phyloP scores from a whole-genome alignment of 2,329 filamentous ascomycete genomes.

The Neonectria coccinea region DNA sequence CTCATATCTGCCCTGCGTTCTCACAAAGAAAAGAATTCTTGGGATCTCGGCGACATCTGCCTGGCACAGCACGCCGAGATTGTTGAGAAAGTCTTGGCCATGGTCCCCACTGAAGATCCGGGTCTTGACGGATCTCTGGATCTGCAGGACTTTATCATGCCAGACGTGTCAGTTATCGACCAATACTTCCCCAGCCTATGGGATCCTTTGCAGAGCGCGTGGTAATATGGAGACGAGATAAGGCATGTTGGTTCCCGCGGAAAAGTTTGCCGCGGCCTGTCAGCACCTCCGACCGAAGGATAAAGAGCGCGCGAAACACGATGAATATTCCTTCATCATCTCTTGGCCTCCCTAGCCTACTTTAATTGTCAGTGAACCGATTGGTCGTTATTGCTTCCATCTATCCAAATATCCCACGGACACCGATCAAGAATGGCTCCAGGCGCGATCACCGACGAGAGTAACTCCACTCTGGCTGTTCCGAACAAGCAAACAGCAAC shows the following conservation, averaged over 20 bases:
- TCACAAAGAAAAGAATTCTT: slow-evolving; percentile 54
- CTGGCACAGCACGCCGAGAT: slow-evolving; percentile 60
- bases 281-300: not conserved
- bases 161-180: slow-evolving; percentile 50
- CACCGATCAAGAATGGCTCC: slow-evolving; percentile 40
- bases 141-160: slow-evolving; percentile 47
- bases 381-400: not conserved
- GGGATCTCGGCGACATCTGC: slow-evolving; percentile 65
- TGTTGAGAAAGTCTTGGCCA: slow-evolving; percentile 56
- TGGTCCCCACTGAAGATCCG: slow-evolving; percentile 42
- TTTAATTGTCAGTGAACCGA: not conserved
- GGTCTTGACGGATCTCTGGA: slow-evolving; percentile 32
- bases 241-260: slow-evolving; percentile 18
- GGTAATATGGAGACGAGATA: slow-evolving; percentile 37
- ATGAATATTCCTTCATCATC: not conserved
- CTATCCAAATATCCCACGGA: not conserved
- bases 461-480: slow-evolving; percentile 15
- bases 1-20: slow-evolving; percentile 54
- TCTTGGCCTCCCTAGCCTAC: not conserved
- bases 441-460: slow-evolving; percentile 27
- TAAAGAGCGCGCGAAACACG: slow-evolving; percentile 9
- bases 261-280: slow-evolving; percentile 18
- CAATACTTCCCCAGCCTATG: slow-evolving; percentile 52
- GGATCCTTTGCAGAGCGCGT: slow-evolving; percentile 52
- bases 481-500: slow-evolving; percentile 21